Evolutionary conservation across 2,329 filamentous ascomycete genomes (phyloP).

Genomic region (Hypoxylon sp.): DNA sequence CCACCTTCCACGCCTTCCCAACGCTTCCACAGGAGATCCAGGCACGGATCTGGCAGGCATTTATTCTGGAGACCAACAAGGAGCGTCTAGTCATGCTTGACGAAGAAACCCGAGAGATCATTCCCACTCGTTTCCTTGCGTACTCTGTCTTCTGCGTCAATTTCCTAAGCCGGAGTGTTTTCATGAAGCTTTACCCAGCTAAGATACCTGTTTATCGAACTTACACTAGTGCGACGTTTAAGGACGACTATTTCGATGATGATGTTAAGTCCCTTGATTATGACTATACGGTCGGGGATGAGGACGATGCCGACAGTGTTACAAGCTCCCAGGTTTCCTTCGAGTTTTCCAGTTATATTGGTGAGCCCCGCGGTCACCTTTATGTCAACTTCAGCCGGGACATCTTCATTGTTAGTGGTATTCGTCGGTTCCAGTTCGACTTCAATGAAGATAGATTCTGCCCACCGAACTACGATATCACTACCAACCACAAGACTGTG

Average conservation of each 20-base stretch:
- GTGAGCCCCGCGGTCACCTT: not conserved
- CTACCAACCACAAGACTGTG: not conserved
- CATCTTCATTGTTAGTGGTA: not conserved
- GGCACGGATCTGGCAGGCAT: not conserved
- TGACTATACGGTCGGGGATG: not conserved
- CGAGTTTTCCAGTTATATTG: not conserved
- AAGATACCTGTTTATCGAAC: not conserved
- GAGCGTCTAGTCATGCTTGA: not conserved
- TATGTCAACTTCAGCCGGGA: constrained; percentile 1
- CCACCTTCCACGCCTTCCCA: not conserved
- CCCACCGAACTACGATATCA: not conserved
- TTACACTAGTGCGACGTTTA: not conserved
- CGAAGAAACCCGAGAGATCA: not conserved
- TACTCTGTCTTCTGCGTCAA: not conserved
- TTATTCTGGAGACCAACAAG: not conserved
- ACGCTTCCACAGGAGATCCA: not conserved
- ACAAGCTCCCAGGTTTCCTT: not conserved
- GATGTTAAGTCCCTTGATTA: not conserved
- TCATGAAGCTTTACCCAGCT: constrained; percentile 1
- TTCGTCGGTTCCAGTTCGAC: not conserved
- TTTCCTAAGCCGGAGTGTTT: not conserved
- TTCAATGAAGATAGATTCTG: not conserved
- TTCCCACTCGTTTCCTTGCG: not conserved
- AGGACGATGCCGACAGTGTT: not conserved
- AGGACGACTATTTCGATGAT: not conserved